These are phyloP conservation scores for Quambalaria eucalypti DNA, from an alignment of 1,284 basidiomycete species.

Conservation along the genomic window DNA sequence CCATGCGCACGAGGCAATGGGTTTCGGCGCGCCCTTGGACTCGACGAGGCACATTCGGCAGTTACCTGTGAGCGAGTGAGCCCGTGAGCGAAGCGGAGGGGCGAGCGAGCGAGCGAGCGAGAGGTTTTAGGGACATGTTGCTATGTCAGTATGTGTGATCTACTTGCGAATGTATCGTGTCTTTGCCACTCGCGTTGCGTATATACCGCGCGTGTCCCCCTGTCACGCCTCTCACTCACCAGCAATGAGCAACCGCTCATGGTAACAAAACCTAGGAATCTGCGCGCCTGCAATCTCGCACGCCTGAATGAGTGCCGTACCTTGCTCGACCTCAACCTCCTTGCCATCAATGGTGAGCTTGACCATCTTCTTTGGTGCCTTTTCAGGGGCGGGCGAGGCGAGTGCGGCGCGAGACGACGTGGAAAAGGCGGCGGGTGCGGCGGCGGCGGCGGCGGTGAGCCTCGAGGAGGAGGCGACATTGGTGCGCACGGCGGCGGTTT, in stretches of 20 bases:
- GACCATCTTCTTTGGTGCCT: slow-evolving; percentile 40
- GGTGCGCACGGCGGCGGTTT: not conserved
- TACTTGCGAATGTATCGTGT: no score
- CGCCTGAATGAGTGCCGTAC: slow-evolving; percentile 75
- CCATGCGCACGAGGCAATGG: slow-evolving; percentile 70
- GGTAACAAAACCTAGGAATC: slow-evolving; percentile 71
- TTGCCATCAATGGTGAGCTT: slow-evolving; percentile 46
- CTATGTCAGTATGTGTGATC: no score
- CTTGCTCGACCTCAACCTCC: slow-evolving; percentile 45
- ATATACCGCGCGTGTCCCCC: no score
- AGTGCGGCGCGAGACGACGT: slow-evolving; percentile 2
- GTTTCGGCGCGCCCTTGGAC: slow-evolving; percentile 85
- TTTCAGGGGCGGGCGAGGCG: slow-evolving; percentile 9
- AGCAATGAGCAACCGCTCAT: slow-evolving; percentile 61
- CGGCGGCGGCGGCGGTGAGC: not conserved
- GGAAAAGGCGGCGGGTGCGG: slow-evolving; percentile 1
- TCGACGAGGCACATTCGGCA: slow-evolving; percentile 76
- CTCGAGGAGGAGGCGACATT: not conserved
- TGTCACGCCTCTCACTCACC: not conserved
- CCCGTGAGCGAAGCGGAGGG: not conserved
- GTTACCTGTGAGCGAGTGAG: slow-evolving; percentile 28
- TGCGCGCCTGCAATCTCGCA: slow-evolving; percentile 54
- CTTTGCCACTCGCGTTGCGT: no score
- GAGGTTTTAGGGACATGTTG: no score
- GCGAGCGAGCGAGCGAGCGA: not conserved